Percentiles rank a stretch among this genome's conserved stretches.
Conservation (phyloP, 192 early-diverging fungal genomes). For the Backusella tuberculispora region DNA sequence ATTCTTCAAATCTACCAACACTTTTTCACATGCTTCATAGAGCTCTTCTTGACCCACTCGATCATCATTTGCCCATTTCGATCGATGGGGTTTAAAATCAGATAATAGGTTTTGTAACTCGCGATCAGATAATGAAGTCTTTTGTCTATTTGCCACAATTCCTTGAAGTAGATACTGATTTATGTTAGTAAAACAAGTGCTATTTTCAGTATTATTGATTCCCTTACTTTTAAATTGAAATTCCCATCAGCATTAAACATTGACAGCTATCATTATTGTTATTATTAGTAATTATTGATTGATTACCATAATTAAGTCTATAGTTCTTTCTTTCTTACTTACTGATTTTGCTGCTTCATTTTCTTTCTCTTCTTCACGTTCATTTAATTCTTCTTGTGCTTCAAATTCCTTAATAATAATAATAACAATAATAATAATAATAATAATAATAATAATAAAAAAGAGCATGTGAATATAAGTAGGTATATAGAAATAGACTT, state of each 20-base stretch:
- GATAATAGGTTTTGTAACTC: slow-evolving; percentile 78
- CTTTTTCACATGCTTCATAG: slow-evolving; percentile 86
- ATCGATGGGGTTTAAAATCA: slow-evolving; percentile 78
- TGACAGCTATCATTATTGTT: slow-evolving; percentile 30
- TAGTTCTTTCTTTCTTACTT: neutral
- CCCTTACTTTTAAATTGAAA: slow-evolving; percentile 30
- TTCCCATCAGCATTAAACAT: slow-evolving; percentile 36
- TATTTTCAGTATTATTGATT: neutral
- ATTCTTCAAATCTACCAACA: slow-evolving; percentile 79
- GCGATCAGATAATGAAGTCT: slow-evolving; percentile 62
- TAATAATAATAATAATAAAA: neutral
- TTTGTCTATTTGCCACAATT: slow-evolving; percentile 71
- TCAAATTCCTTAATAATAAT: slow-evolving; percentile 28
- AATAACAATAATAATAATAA: neutral
- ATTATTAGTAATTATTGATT: neutral
- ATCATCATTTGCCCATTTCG: slow-evolving; percentile 90
- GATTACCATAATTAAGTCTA: neutral
- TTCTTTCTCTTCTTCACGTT: slow-evolving; percentile 29
- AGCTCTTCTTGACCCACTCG: slow-evolving; percentile 88
- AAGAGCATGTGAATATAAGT: neutral
- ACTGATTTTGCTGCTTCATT: slow-evolving; percentile 15
- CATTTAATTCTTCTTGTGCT: slow-evolving; percentile 34
- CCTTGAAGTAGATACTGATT: slow-evolving; percentile 75
- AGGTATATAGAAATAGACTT: too few relatives aligned
- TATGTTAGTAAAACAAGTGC: neutral